Percentiles rank a stretch among this genome's conserved stretches.
phyloP scores from a whole-genome alignment of 2,329 filamentous ascomycete genomes.

The Exophiala spinifera region DNA sequence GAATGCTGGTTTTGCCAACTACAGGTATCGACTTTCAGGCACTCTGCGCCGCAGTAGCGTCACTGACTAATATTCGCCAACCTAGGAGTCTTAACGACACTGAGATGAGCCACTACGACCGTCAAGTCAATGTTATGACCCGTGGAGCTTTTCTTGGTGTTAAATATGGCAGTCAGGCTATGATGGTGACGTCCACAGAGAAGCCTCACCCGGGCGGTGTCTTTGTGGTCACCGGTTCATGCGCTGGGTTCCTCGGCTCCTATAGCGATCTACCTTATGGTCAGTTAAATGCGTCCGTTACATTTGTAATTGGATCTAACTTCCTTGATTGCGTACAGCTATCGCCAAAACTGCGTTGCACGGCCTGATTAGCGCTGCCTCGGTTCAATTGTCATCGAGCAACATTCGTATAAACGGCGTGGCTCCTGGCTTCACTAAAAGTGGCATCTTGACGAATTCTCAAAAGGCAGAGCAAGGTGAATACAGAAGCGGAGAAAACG shows the following conservation, averaged over 20 bases:
- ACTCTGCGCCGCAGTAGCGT: no score
- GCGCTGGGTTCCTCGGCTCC: constrained; percentile 5
- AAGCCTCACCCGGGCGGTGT: constrained; percentile 12
- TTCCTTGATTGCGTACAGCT: no score
- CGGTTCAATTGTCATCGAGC: constrained; percentile 12
- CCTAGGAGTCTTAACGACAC: constrained; percentile 14
- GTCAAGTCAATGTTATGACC: constrained; percentile 17
- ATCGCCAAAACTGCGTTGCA: constrained; percentile 11
- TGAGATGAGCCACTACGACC: constrained; percentile 8
- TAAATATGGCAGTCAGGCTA: constrained; percentile 16
- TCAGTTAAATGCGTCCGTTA: no score
- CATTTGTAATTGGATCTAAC: no score
- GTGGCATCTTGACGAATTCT: constrained; percentile 9
- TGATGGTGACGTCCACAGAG: constrained; percentile 14
- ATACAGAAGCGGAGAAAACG: no score
- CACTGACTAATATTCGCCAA: no score
- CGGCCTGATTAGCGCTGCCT: constrained; percentile 8
- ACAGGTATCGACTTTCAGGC: no score
- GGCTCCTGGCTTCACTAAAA: constrained; percentile 14
- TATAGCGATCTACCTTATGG: constrained; percentile 19
- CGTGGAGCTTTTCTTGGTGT: constrained; percentile 9
- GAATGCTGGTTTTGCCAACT: constrained; percentile 17
- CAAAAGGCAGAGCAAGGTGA: constrained; percentile 9
- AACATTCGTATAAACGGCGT: constrained; percentile 20
- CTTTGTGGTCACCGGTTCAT: constrained; percentile 14